Base-by-base conservation (phyloP, 768 basidiomycete genomes). In the Lyophyllum atratum region DNA sequence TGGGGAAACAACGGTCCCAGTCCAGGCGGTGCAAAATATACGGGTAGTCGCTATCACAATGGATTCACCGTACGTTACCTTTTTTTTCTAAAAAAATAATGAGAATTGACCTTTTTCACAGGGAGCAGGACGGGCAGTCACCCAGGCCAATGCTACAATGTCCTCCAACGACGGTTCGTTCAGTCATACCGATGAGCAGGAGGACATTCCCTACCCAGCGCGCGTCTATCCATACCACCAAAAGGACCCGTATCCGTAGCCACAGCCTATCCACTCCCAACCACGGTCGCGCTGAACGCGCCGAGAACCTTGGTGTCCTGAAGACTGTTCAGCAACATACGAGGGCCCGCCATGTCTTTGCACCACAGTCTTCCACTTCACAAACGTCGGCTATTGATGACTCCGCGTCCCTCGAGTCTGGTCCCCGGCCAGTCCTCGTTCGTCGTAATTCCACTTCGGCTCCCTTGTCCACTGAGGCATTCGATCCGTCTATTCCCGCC, bases 21-120 rank as follows among this genome's bases (percentile, higher is more conserved):
- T 42, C 80, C 90, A 48, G 89, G 90, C 2, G 83, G 89, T 28
- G 79, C 88, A 52, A 92, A 89, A 68, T 85, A 85, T 61, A 83
- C 89, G 12, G 89, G 90, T 39, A 82, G 86, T 66, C 81, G 89
- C 45, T 89, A 90, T 68, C 89, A 91, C 69, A 74, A 79, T 49
- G 82, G 85, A 1, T 90, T 86, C 68, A 83, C 81, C 25, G 90
- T 92, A 55, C 66, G 83, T 78, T 28, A 28, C 56, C 4, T 55
- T 10, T 62, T 58, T 43, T 29, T 49, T 44, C 29, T 29, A 12
- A 14, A 26, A 46, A 15, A 9, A 7, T 31, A 14, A 50, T 55
- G 60, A n/a, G n/a, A 48, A 33, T 48, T 26, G 22, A 28, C 22
- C 26, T 26, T 28, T n/a, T 37, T 43, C 56, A 19, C 66, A 91